Base-by-base conservation (phyloP, 768 basidiomycete genomes). In the Dentipellis fragilis region DNA sequence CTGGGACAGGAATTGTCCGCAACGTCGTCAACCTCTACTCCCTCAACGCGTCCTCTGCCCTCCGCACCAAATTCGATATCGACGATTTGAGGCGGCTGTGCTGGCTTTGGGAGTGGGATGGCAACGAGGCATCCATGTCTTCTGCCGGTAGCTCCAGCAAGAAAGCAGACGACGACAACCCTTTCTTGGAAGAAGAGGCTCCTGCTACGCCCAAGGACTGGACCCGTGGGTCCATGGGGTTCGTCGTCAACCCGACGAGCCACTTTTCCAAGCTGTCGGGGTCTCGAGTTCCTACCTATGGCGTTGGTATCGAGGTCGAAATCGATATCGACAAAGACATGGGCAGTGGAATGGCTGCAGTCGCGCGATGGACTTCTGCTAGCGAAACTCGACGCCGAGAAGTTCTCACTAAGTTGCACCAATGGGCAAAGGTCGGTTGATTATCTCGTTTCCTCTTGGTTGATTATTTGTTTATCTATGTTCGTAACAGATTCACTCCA, bases 41-140 rank as follows among this genome's bases (percentile, higher is more conserved):
- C 38, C 67, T 89, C 49, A 74, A 74, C 51, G 83, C 83, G 23
- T 89, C 89, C 66, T 65, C 80, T 36, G 88, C 87, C 9, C 71
- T 91, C 45, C 71, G 78, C 1, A 76, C 81, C 3, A 78, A 80
- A 54, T 83, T 89, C 60, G 76, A 78, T 35, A 59, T 81, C n/a
- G 79, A 84, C 50, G 89, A 90, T 63, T 72, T 92, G 48, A 80
- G 74, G 55, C 76, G 85, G 57, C 76, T 93, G 17, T 91, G 89
- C 69, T 92, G 90, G 89, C 57, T 92, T 14, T 91, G 90, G 88
- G 90, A 92, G 66, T 93, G 90, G 90, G 83, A 89, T 63, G 77
- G 78, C 6, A 68, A 77, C 46, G 58, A 72, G 5, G 29, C 29
- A 29, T 29, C 29, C 29, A 53, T 79, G 3, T 72, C 76, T 2